A percentile compares a stretch with the other conserved stretches of the same genome.
phyloP scores from a whole-genome alignment of 202 grass and related monocot species.

The Cymbopogon flexuosus region DNA sequence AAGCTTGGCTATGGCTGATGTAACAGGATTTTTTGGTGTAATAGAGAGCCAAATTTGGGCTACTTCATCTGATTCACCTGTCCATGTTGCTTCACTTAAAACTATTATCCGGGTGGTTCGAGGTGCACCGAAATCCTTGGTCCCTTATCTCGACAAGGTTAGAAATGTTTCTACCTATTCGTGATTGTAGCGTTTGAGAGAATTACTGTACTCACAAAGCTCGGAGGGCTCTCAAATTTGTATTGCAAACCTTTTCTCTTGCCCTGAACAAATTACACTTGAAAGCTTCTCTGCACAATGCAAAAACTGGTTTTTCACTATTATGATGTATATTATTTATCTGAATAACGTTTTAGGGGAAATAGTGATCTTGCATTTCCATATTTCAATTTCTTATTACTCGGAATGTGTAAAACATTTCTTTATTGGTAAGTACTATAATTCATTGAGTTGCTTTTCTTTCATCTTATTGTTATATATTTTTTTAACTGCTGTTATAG shows the following conservation, averaged over 20 bases:
- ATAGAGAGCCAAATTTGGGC: constrained; percentile 96
- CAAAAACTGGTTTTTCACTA: background rate
- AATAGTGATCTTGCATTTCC: background rate
- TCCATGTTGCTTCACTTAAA: constrained; percentile 77
- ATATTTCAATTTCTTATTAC: background rate
- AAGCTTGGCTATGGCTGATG: constrained; percentile 82
- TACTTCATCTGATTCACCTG: constrained; percentile 85
- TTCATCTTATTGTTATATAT: background rate
- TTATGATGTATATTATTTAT: background rate
- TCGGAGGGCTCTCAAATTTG: background rate
- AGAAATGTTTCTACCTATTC: constrained; percentile 15
- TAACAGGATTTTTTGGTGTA: constrained; percentile 72
- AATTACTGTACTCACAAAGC: background rate
- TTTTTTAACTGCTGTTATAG: background rate
- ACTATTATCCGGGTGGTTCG: constrained; percentile 73
- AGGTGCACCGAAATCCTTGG: constrained; percentile 62
- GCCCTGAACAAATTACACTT: background rate
- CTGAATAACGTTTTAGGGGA: background rate
- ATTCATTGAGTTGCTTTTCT: background rate
- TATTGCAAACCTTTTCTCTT: constrained; percentile 4
- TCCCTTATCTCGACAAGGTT: constrained; percentile 86
- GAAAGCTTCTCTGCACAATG: background rate
- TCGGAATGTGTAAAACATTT: background rate
- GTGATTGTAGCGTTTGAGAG: constrained; percentile 7
- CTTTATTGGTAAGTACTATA: background rate